Percentiles rank a stretch among this genome's conserved stretches.
These are phyloP conservation scores for Coemansia sp. DNA, from an alignment of 192 early-diverging fungal genomes.

Conservation along the genomic window DNA sequence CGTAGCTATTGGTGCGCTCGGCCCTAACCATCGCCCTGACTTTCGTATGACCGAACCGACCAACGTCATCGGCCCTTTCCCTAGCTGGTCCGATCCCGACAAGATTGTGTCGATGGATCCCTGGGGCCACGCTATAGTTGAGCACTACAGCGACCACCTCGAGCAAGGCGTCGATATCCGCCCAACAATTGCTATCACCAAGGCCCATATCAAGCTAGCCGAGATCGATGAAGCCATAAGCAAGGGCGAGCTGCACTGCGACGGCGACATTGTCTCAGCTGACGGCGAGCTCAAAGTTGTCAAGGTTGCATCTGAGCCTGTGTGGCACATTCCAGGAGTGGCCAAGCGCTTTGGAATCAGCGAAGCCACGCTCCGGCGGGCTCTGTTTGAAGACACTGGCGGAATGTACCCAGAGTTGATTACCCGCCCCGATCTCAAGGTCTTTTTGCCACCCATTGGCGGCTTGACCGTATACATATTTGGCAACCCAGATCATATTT, in stretches of 20 bases:
- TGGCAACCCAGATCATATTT: conserved; percentile 76
- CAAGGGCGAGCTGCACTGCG: conserved; percentile 64
- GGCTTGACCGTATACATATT: conserved; percentile 92
- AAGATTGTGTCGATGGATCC: conserved; percentile 96
- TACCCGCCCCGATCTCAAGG: conserved; percentile 87
- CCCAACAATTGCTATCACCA: conserved; percentile 89
- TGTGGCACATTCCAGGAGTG: conserved; percentile 93
- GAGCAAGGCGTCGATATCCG: conserved; percentile 76
- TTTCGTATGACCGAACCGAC: conserved; percentile 86
- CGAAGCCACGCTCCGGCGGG: conserved; percentile 78
- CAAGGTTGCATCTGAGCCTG: conserved; percentile 93
- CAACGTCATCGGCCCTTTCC: conserved; percentile 73
- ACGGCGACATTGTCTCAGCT: conserved; percentile 80
- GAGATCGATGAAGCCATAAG: conserved; percentile 79
- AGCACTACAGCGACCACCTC: conserved; percentile 62
- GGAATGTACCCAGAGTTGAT: conserved; percentile 97
- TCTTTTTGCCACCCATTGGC: conserved; percentile 92
- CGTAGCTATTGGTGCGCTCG: conserved; percentile 84
- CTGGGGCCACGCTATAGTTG: conserved; percentile 78
- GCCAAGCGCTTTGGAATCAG: conserved; percentile 84
- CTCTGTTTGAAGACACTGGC: conserved; percentile 87
- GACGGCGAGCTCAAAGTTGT: conserved; percentile 81
- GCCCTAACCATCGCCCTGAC: conserved; percentile 82
- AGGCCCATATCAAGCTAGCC: conserved; percentile 92
- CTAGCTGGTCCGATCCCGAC: conserved; percentile 75